Evolutionary conservation across 768 basidiomycete genomes (phyloP), one percentile per base, ranked within the genome.

Genomic region (Gloeophyllum trabeum): DNA sequence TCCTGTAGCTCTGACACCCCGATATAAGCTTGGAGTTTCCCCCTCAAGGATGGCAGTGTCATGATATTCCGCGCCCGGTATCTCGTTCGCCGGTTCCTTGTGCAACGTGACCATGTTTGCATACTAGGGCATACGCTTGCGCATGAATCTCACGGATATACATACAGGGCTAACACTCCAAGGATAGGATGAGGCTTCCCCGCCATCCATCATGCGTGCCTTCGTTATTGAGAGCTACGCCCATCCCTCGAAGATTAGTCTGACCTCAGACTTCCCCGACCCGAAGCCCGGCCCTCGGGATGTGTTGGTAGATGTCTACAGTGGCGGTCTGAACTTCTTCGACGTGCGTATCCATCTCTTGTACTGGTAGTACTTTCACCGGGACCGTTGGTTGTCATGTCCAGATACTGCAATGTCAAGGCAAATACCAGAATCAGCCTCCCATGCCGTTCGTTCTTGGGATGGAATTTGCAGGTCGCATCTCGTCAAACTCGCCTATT

Each of bases 391-490:
- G n/a, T n/a, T n/a, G 28, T 41, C 16, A 48, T 43, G 24, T 37
- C 34, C 24, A 86, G 78, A 88, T 90, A 48, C 63, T 94, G 21
- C 89, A 92, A 64, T 66, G 79, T 0, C 88, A 92, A 60, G 92
- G 92, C 38, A 92, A 86, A 65, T 85, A 94, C 57, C 92, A 94
- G 54, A 59, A 61, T 42, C 81, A 92, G 54, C 89, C 87, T 0
- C 74, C 85, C 0, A 69, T 89, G 28, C 93, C 93, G 0, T 96
- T 93, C 61, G 69, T 78, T 4, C 72, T 92, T 4, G 92, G 92
- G 13, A 67, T 75, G 26, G 87, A 99, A 59, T 86, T 97, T 52
- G 76, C 91, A 3, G 94, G 94, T 0, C 69, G 62, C 43, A 79
- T 98, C 46, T 67, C 83, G 5, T 47, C 53, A 13, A 59, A 70